A percentile compares a stretch with the other conserved stretches of the same genome.
Conservation (phyloP, 352 stramenopile genomes). For the Phytophthora crassamura region DNA sequence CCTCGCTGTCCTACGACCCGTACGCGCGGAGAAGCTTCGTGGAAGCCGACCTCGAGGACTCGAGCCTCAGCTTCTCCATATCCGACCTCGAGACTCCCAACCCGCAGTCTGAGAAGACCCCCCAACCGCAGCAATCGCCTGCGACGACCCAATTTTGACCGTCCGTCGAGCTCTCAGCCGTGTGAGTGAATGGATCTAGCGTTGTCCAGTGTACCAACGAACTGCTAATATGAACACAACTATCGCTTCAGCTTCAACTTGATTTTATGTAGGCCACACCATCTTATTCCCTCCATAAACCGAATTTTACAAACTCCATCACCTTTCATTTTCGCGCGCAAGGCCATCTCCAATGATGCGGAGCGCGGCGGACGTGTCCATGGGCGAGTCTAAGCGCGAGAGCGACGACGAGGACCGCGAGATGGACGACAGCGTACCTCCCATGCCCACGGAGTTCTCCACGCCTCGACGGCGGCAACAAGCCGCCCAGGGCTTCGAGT, state of each 20-base stretch:
- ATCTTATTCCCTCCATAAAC: background rate
- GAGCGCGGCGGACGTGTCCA: conserved; percentile 37
- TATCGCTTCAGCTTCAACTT: conserved; percentile 22
- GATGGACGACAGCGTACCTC: conserved; percentile 17
- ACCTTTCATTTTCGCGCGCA: conserved; percentile 19
- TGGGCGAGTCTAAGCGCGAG: conserved; percentile 35
- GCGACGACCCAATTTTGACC: conserved; percentile 29
- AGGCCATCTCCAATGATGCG: conserved; percentile 25
- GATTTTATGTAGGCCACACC: conserved; percentile 20
- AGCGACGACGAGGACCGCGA: conserved; percentile 18
- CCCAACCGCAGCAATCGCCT: conserved; percentile 21
- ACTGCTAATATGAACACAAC: conserved; percentile 21
- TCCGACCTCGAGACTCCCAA: conserved; percentile 33
- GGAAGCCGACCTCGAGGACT: conserved; percentile 34
- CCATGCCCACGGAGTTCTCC: conserved; percentile 20
- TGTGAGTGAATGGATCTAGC: conserved; percentile 1
- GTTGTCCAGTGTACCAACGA: conserved; percentile 20
- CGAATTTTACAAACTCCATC: conserved; percentile 4
- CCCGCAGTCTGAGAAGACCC: conserved; percentile 19
- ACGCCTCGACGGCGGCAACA: conserved; percentile 46
- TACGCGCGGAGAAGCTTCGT: conserved; percentile 50
- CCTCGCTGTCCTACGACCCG: conserved; percentile 64
- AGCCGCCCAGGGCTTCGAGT: conserved; percentile 47
- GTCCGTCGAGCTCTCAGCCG: background rate
- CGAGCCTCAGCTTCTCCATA: conserved; percentile 50